These are phyloP conservation scores for Auricularia heimuer DNA, from an alignment of 768 basidiomycete species.

Conservation along the genomic window DNA sequence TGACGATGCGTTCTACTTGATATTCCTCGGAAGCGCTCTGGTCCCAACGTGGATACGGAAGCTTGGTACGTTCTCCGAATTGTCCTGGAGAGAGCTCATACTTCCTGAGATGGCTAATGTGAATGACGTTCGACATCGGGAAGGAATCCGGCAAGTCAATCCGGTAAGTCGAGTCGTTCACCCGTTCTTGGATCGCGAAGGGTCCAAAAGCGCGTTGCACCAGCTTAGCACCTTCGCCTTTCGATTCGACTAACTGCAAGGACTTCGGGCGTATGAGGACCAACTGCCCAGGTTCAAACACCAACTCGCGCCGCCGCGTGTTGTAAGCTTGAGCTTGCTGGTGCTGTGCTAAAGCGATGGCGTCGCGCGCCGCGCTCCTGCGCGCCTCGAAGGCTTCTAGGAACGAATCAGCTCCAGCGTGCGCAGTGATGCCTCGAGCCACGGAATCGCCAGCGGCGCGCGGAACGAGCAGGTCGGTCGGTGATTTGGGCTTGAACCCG, in stretches of 20 bases:
- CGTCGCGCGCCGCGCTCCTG: constrained; percentile 10
- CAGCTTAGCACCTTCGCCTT: constrained; percentile 16
- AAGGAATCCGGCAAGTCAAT: background rate
- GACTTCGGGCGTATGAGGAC: constrained; percentile 21
- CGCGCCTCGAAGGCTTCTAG: background rate
- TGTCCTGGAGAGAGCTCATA: constrained; percentile 12
- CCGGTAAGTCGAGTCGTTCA: constrained; percentile 6
- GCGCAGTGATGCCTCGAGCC: background rate
- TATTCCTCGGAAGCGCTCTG: background rate
- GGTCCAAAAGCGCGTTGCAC: constrained; percentile 15
- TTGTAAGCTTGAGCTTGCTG: constrained; percentile 17
- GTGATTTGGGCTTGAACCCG: constrained; percentile 18
- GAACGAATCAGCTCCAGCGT: background rate
- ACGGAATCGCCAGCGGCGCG: background rate
- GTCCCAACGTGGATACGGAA: constrained; percentile 1
- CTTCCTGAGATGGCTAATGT: constrained; percentile 15
- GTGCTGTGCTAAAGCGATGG: constrained; percentile 14
- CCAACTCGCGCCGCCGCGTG: constrained; percentile 8
- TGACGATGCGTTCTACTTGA: background rate
- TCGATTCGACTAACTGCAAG: constrained; percentile 14
- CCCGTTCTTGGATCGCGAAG: constrained; percentile 15
- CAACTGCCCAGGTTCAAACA: constrained; percentile 16
- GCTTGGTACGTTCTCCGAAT: constrained; percentile 17
- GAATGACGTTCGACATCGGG: constrained; percentile 11
- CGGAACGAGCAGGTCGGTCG: background rate